Evolutionary conservation across 1,139 yeast species (phyloP).

Genomic region (Yamadazyma triangularis): DNA sequence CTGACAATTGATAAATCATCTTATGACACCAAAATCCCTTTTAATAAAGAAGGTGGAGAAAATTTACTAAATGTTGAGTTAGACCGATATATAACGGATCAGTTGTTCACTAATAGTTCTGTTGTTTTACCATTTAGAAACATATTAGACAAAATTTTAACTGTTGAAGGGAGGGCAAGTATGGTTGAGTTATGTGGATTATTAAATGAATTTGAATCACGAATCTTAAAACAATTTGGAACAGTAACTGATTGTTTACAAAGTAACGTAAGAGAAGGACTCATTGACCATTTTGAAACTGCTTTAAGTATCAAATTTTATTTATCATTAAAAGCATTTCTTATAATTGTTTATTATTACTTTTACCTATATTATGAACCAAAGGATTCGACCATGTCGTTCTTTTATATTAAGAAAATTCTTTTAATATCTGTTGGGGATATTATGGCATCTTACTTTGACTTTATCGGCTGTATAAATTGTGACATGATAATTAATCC

Average conservation of each 20-base stretch:
- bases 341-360: constrained; percentile 32
- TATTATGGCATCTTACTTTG: constrained; percentile 37
- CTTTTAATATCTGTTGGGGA: constrained; percentile 26
- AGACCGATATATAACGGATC: constrained; percentile 19
- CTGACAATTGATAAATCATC: constrained; percentile 14
- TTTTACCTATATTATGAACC: constrained; percentile 39
- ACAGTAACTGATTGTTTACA: constrained; percentile 18
- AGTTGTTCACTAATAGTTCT: constrained; percentile 5
- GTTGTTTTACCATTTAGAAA: constrained; percentile 6
- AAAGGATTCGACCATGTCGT: constrained; percentile 21
- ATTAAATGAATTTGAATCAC: constrained; percentile 18
- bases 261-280: constrained; percentile 11
- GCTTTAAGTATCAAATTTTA: constrained; percentile 24
- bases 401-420: constrained; percentile 33
- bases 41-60: constrained; percentile 19
- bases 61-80: constrained; percentile 17
- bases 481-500: constrained; percentile 44
- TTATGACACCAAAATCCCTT: constrained; percentile 27
- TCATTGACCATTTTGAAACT: constrained; percentile 10
- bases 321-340: constrained; percentile 27
- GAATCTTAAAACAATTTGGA: constrained; percentile 16
- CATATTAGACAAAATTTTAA: constrained; percentile 16
- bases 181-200: constrained; percentile 19
- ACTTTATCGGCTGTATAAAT: constrained; percentile 26
- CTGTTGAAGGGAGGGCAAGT: constrained; percentile 18